Evolutionary conservation across 768 basidiomycete species (phyloP), one percentile per base, ranked within the genome.

Genomic region (Suillus placidus): DNA sequence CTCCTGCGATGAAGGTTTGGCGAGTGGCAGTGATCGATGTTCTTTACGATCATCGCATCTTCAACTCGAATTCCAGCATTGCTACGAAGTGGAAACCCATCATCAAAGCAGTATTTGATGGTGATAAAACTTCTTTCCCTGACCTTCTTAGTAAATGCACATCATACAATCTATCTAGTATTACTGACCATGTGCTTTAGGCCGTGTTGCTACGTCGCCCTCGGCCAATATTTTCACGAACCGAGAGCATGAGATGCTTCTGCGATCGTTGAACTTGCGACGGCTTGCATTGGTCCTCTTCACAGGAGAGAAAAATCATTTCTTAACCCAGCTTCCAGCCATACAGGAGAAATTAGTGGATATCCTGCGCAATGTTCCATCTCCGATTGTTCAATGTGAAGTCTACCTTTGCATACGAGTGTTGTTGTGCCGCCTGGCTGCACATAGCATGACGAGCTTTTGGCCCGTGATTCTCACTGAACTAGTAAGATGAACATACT

Each of bases 291-390:
- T 93, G 72, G 85, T 92, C 38, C 76, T 99, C n/a, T 88, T 95
- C 63, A 81, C 91, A 1, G 94, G 90, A 16, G 95, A 95, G 70
- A 92, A 92, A 78, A 97, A 99, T 72, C 90, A 94, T 61, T 97
- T 93, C 79, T 77, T 99, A 60, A 88, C 88, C 0, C 92, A 95
- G 67, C 82, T 99, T 40, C 97, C 97, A 18, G 86, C 87, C 35
- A 93, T 99, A n/a, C 95, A 98, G 76, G 97, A 99, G 79, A 97
- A 93, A 78, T 82, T 99, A 16, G 97, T 97, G 12, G 97, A 99
- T 68, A 89, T 95, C 3, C 79, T 99, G 56, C 88, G 93, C 40
- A 92, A 88, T 69, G 86, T 88, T 18, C 81, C 91, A 1, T 87
- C 93, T 4, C 89, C 95, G 1, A 82, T 91, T 57, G 95, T 99